Conservation (phyloP, 768 basidiomycete genomes). For the Goffeauzyma gilvescens region DNA sequence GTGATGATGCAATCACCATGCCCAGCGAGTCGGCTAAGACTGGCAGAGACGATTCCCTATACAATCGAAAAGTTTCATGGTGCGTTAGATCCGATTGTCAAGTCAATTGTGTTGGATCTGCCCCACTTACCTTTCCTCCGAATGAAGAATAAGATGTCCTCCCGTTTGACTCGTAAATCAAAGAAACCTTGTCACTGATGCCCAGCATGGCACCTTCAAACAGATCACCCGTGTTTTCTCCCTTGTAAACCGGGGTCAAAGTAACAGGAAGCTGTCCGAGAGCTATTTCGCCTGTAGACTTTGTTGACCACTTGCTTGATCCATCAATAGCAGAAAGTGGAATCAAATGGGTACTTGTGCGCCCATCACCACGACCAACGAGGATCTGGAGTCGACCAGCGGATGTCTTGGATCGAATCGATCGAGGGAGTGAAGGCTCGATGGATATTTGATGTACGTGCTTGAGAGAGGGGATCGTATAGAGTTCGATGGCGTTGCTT, state of each 20-base stretch:
- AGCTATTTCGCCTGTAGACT: too few species aligned
- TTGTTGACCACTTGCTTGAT: too few species aligned
- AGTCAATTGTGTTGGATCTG: too few species aligned
- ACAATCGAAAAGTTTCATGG: not conserved
- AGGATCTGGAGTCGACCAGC: slow-evolving; percentile 15
- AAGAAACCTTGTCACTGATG: slow-evolving; percentile 22
- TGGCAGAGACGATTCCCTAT: slow-evolving; percentile 19
- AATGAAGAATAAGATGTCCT: slow-evolving; percentile 23
- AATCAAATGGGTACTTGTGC: too few species aligned
- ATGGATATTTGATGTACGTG: not conserved
- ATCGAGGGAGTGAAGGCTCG: slow-evolving; percentile 1
- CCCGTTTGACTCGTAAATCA: slow-evolving; percentile 22
- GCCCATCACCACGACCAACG: slow-evolving; percentile 25
- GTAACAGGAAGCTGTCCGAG: too few species aligned
- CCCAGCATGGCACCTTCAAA: too few species aligned
- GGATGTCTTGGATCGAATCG: not conserved
- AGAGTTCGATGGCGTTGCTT: not conserved
- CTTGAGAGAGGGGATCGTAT: not conserved
- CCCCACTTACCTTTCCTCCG: slow-evolving; percentile 19
- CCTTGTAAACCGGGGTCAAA: too few species aligned
- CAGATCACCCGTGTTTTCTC: too few species aligned
- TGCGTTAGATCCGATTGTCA: too few species aligned
- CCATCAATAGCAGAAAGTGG: too few species aligned
- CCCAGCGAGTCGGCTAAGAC: slow-evolving; percentile 7
- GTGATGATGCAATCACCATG: slow-evolving; percentile 18